Base-by-base conservation (phyloP, 1,284 basidiomycete species). In the Trichosporon coremiiforme region DNA sequence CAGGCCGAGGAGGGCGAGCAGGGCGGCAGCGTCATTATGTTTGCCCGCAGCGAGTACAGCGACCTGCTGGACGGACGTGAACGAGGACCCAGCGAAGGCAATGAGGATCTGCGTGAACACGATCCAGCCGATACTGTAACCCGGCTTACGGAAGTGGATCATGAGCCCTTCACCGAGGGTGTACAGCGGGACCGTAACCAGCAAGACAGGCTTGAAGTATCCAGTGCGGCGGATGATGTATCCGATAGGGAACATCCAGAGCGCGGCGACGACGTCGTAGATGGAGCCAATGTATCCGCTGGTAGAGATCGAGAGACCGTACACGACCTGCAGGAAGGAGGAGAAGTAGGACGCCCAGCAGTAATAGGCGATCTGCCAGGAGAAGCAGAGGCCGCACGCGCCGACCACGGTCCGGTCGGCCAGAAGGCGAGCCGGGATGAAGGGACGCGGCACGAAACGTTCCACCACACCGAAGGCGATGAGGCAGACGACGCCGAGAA, bases 11-110 rank as follows among this genome's bases (percentile, higher is more conserved):
- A 84, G 71, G 15, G 79, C 83, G 55, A 82, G 78, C 50, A 83
- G 70, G 35, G 80, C 78, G 0, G 83, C 82, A 17, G 83, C 76
- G 65, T 84, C 76, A 71, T 85, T 83, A 74, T 85, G 84, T 7
- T 70, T 74, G 1, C 81, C 78, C 31, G 77, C 75, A 4, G 84
- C 79, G 62, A 84, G 80, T n/a, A 85, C 81, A 57, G 80, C 75
- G 17, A 84, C 82, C 70, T 85, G 84, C 53, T 82, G 75, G n/a
- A 78, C 75, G 65, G 82, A 79, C 33, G 81, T 77, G 71, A 85
- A 82, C 38, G 81, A 73, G 10, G 80, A 79, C 7, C 84, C 84
- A 5, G 76, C 84, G 66, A 84, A 64, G 13, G 83, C 83, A 65
- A 85, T 78, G 66, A 85, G 73, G 70, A 85, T 76, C 71, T 85